Base-by-base conservation (phyloP, 2,329 filamentous ascomycete species). In the Aspergillus novoparasiticus region DNA sequence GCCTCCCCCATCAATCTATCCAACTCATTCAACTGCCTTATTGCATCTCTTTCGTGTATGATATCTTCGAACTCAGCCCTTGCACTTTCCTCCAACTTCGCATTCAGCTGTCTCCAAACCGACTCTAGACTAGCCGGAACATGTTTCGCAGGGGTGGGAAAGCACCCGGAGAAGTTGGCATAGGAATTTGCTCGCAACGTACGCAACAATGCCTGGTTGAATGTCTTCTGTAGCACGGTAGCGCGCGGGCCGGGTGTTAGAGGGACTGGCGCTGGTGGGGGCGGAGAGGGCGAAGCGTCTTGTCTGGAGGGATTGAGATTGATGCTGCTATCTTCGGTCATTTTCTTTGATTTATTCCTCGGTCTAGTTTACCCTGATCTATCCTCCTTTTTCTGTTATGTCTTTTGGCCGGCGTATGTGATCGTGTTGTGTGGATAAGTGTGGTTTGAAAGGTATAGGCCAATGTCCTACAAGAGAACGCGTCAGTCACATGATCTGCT, bases 31-130 rank as follows among this genome's bases (percentile, higher is more conserved):
- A 90, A 75, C 26, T 84, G 81, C 63, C 79, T 74, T 6, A 89
- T 80, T 1, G 87, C 86, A 62, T 85, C 80, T 58, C 86, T 76
- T 68, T 88, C 84, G 34, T 73, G 74, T 64, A 89, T 68, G 61
- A 89, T 86, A 54, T 83, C 81, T n/a, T 88, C 85, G 73, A 89
- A 89, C 67, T 89, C 85, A 19, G 81, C 81, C 73, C 78, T 83
- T 66, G 85, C 86, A 58, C 82, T 82, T 65, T 84, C 83, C 67
- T 87, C 85, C 58, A 89, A 73, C 68, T 87, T 84, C 57, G 82
- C 81, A 48, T 85, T 85, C 66, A 89, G 81, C 66, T 89, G 85
- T 59, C 82, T 79, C 77, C 86, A 86, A 26, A 90, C 78, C 4
- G 81, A 80, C 69, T 87, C 83, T 62, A 90, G 71, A 48, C 82